A percentile compares a stretch with the other conserved stretches of the same genome.
phyloP scores from a whole-genome alignment of 306 rosid genomes.

The Begonia peltatifolia region DNA sequence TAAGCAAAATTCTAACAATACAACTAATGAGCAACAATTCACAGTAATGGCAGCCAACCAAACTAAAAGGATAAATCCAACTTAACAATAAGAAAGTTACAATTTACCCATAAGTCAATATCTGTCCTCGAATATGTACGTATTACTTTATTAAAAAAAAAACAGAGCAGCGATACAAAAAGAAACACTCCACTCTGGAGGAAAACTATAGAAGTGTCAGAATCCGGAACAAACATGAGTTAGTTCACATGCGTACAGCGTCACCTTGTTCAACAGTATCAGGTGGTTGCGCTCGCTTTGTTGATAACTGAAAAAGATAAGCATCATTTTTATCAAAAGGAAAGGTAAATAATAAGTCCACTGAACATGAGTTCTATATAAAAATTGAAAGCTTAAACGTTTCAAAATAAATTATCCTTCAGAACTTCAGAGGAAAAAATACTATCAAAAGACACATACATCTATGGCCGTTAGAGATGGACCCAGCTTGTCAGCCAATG shows the following conservation, averaged over 20 bases:
- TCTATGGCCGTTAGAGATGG: conserved; percentile 76
- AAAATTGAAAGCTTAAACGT: background rate
- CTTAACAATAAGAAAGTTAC: no score
- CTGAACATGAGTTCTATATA: conserved; percentile 5
- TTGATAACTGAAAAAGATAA: conserved; percentile 58
- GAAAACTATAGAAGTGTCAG: no score
- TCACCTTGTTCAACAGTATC: conserved; percentile 86
- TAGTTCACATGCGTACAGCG: conserved; percentile 34
- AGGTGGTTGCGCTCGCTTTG: conserved; percentile 41
- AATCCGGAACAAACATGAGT: conserved; percentile 20
- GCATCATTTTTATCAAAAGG: conserved; percentile 12
- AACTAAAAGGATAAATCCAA: no score
- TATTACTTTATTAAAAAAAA: no score
- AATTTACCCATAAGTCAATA: no score
- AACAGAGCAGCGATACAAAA: no score
- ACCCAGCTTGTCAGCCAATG: conserved; percentile 92
- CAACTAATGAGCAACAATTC: no score
- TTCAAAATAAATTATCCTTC: background rate
- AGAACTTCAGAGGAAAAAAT: conserved; percentile 1
- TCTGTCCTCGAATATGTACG: no score
- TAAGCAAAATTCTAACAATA: no score
- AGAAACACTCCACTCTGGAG: no score
- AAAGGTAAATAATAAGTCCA: conserved; percentile 1
- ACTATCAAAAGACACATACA: conserved; percentile 35
- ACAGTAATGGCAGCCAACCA: no score